Percentiles rank a stretch among this genome's conserved stretches.
phyloP scores from a whole-genome alignment of 768 basidiomycete genomes.

The Hygrophorus russula region DNA sequence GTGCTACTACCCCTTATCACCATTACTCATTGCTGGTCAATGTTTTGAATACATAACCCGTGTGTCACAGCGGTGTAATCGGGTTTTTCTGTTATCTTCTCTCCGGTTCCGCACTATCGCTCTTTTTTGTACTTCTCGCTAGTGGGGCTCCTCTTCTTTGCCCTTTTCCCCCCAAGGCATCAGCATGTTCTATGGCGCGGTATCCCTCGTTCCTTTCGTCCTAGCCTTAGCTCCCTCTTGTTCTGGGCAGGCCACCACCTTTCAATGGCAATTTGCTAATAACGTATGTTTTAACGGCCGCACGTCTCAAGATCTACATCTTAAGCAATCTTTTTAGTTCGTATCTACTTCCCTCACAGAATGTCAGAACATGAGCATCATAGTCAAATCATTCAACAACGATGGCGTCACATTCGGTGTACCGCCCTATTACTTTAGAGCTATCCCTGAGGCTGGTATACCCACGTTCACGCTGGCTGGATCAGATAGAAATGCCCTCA shows the following conservation, averaged over 20 bases:
- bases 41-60: too few relatives aligned
- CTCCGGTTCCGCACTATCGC: background rate
- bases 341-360: conserved; percentile 14
- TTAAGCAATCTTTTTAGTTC: background rate
- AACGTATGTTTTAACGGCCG: conserved; percentile 12
- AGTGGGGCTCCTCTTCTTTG: background rate
- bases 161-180: background rate
- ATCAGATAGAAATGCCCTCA: conserved; percentile 20
- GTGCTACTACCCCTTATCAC: too few relatives aligned
- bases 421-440: conserved; percentile 33
- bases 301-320: background rate
- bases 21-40: too few relatives aligned
- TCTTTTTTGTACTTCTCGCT: background rate
- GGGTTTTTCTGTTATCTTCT: background rate
- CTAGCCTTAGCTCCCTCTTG: conserved; percentile 9
- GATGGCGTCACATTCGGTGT: conserved; percentile 8
- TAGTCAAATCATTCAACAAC: conserved; percentile 13
- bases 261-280: conserved; percentile 22
- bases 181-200: background rate
- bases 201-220: background rate
- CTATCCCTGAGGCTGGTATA: conserved; percentile 25
- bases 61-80: too few relatives aligned
- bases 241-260: conserved; percentile 12
- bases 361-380: conserved; percentile 16
- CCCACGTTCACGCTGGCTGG: conserved; percentile 26